These are phyloP conservation scores for Hyphopichia pseudoburtonii DNA, from an alignment of 1,139 yeast species.

Conservation along the genomic window DNA sequence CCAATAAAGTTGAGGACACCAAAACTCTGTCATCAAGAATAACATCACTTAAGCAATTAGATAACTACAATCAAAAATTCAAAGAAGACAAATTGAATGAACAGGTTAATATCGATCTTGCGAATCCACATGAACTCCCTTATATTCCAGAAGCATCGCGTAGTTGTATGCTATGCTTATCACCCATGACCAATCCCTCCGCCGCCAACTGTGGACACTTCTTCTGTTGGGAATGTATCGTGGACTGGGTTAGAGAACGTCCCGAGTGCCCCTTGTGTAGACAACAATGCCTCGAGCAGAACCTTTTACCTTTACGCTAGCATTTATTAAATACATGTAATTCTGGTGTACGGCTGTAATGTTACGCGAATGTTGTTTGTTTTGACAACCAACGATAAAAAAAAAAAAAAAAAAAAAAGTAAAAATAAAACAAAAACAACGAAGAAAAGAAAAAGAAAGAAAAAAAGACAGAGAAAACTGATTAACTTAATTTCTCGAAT, in stretches of 20 bases:
- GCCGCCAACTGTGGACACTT: slow-evolving; percentile 90
- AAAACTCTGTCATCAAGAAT: slow-evolving; percentile 10
- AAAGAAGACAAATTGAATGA: slow-evolving; percentile 9
- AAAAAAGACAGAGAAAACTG: too few species aligned
- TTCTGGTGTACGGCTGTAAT: not conserved
- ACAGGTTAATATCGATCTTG: slow-evolving; percentile 43
- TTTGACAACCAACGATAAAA: not conserved
- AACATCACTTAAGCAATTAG: slow-evolving; percentile 17
- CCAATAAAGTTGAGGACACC: slow-evolving; percentile 13
- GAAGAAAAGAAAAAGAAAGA: too few species aligned
- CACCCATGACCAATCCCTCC: slow-evolving; percentile 78
- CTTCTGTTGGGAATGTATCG: slow-evolving; percentile 89
- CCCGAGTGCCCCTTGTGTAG: slow-evolving; percentile 94
- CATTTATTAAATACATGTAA: too few species aligned
- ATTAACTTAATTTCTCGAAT: too few species aligned
- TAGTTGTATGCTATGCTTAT: slow-evolving; percentile 79
- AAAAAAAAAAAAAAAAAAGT: not conserved
- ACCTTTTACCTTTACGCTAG: slow-evolving; percentile 64
- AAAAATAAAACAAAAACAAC: too few species aligned
- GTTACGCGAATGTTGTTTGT: not conserved
- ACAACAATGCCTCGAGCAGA: slow-evolving; percentile 71
- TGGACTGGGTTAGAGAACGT: slow-evolving; percentile 85
- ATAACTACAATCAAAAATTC: slow-evolving; percentile 14
- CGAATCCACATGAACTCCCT: slow-evolving; percentile 57
- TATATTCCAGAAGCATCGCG: slow-evolving; percentile 73